These are phyloP conservation scores for Ceratobasidium sp. DNA, from an alignment of 1,284 basidiomycete species.

Conservation along the genomic window DNA sequence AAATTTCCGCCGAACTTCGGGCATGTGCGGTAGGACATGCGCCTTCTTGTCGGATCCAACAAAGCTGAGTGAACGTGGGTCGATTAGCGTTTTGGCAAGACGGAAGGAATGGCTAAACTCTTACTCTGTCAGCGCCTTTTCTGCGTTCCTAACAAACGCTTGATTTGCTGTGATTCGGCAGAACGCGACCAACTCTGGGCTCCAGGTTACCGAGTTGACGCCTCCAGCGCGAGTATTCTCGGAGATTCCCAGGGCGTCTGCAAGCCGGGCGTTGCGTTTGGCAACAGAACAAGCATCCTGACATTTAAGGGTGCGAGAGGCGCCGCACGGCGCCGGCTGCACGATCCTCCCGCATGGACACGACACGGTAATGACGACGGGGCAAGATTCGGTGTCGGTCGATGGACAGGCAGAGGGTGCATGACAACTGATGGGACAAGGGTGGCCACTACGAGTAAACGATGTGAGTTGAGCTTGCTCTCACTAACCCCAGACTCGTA, in stretches of 20 bases:
- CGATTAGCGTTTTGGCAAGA: neutral
- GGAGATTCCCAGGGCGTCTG: constrained; percentile 87
- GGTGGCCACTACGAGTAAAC: constrained; percentile 57
- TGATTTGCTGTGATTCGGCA: constrained; percentile 63
- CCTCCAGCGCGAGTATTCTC: constrained; percentile 55
- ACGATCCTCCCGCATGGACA: constrained; percentile 86
- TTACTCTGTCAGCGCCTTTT: constrained; percentile 81
- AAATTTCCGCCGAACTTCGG: constrained; percentile 78
- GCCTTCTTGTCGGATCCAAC: constrained; percentile 72
- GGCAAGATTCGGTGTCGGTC: constrained; percentile 77
- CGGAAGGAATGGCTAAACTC: constrained; percentile 53
- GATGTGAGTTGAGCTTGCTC: constrained; percentile 8
- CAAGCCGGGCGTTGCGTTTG: constrained; percentile 85
- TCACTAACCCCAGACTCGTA: neutral
- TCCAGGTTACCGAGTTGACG: constrained; percentile 62
- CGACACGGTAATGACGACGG: constrained; percentile 67
- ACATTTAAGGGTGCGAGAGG: constrained; percentile 72
- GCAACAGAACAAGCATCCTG: constrained; percentile 82
- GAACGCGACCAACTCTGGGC: constrained; percentile 69
- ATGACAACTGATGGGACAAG: constrained; percentile 82
- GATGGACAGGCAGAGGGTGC: constrained; percentile 80
- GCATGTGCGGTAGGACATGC: constrained; percentile 85
- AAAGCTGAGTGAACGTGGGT: constrained; percentile 62
- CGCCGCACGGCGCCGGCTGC: constrained; percentile 76
- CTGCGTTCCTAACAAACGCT: constrained; percentile 76